phyloP scores from a whole-genome alignment of 2,329 filamentous ascomycete species.

The Tothia fuscella region DNA sequence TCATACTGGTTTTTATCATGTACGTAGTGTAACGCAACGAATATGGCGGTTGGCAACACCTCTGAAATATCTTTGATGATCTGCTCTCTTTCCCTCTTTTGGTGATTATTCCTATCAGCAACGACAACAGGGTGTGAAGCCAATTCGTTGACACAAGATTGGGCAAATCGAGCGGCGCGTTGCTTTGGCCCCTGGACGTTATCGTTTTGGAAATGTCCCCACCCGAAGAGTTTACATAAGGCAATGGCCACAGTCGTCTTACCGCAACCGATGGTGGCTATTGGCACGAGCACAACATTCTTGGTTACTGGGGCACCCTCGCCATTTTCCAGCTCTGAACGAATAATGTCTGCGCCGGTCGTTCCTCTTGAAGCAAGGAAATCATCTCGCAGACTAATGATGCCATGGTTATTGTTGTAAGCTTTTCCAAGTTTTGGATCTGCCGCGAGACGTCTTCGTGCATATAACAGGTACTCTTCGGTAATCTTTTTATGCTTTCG shows the following conservation, averaged over 20 bases:
- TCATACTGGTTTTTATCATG: slow-evolving; percentile 55
- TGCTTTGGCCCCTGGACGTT: slow-evolving; percentile 70
- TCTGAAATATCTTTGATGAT: slow-evolving; percentile 66
- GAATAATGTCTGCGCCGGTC: slow-evolving; percentile 80
- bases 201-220: slow-evolving; percentile 94
- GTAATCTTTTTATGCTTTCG: slow-evolving; percentile 87
- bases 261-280: slow-evolving; percentile 89
- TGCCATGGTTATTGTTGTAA: slow-evolving; percentile 85
- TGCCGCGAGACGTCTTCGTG: slow-evolving; percentile 56
- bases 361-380: slow-evolving; percentile 75
- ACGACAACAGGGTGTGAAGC: slow-evolving; percentile 59
- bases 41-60: slow-evolving; percentile 49
- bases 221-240: slow-evolving; percentile 69
- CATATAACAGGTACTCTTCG: slow-evolving; percentile 78
- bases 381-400: slow-evolving; percentile 79
- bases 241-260: slow-evolving; percentile 89
- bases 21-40: slow-evolving; percentile 81
- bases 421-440: slow-evolving; percentile 55
- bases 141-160: slow-evolving; percentile 54
- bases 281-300: slow-evolving; percentile 73
- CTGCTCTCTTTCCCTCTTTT: slow-evolving; percentile 76
- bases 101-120: slow-evolving; percentile 90
- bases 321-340: slow-evolving; percentile 50
- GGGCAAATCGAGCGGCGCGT: slow-evolving; percentile 67
- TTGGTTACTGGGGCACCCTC: slow-evolving; percentile 41